Percentiles rank a stretch among this genome's conserved stretches.
Evolutionary conservation across 257 asterid species (phyloP).

Genomic region (Nyctanthes arbortristis): DNA sequence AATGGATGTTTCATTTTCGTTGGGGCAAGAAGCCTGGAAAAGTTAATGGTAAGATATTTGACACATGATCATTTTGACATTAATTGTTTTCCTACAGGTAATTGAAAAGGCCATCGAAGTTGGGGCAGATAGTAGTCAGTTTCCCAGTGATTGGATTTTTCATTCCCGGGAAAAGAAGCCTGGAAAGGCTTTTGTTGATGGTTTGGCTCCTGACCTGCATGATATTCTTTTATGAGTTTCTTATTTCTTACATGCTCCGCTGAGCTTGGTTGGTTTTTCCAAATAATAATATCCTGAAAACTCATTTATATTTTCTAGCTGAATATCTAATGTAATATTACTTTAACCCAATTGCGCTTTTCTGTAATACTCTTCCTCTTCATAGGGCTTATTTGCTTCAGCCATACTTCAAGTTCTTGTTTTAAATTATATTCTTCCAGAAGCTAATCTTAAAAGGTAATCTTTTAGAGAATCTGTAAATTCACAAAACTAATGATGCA

Average conservation of each 20-base stretch:
- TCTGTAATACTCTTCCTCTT: constrained; percentile 6
- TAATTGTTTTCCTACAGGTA: constrained; percentile 72
- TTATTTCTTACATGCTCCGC: constrained; percentile 3
- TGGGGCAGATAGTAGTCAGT: constrained; percentile 93
- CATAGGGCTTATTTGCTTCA: constrained; percentile 7
- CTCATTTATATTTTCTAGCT: neutral
- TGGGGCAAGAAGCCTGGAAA: constrained; percentile 97
- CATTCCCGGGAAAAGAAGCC: constrained; percentile 95
- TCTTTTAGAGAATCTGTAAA: constrained; percentile 6
- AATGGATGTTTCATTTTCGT: constrained; percentile 95
- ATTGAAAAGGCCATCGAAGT: constrained; percentile 74
- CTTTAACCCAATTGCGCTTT: constrained; percentile 12
- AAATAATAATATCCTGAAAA: neutral
- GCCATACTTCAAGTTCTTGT: neutral
- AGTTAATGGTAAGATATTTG: constrained; percentile 75
- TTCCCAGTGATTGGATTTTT: constrained; percentile 92
- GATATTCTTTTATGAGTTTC: constrained; percentile 31
- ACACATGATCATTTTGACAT: constrained; percentile 39
- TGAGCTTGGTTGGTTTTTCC: constrained; percentile 22
- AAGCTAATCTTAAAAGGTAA: no score
- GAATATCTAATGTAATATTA: constrained; percentile 11
- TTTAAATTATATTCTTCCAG: no score
- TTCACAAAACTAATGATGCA: constrained; percentile 10
- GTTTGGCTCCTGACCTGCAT: constrained; percentile 75
- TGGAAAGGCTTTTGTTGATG: constrained; percentile 91